phyloP scores from a whole-genome alignment of 805 yeast genomes.

The Candida quercuum region DNA sequence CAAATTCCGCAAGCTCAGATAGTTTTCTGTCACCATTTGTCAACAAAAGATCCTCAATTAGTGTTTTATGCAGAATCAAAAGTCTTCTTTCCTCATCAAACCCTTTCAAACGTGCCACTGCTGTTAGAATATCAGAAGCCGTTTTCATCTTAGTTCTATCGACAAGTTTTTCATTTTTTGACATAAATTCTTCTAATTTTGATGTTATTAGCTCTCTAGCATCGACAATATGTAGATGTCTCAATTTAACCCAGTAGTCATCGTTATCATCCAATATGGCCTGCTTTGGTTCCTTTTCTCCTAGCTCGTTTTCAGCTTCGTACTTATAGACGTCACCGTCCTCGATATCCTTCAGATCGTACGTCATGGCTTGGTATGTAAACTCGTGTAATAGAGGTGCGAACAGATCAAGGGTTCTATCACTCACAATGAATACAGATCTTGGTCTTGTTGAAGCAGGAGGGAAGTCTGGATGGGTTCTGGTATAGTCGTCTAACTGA shows the following conservation, averaged over 20 bases:
- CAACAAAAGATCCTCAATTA: slow-evolving; percentile 61
- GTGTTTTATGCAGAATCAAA: slow-evolving; percentile 51
- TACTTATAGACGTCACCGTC: slow-evolving; percentile 45
- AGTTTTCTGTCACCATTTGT: slow-evolving; percentile 52
- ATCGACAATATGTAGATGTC: slow-evolving; percentile 73
- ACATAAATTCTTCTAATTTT: slow-evolving; percentile 58
- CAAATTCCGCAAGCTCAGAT: slow-evolving; percentile 75
- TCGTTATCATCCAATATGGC: slow-evolving; percentile 57
- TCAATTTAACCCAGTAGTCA: slow-evolving; percentile 63
- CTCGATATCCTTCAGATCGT: slow-evolving; percentile 56
- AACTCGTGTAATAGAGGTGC: slow-evolving; percentile 88
- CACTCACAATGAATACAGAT: slow-evolving; percentile 70
- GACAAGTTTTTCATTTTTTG: slow-evolving; percentile 70
- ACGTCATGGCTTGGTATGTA: slow-evolving; percentile 86
- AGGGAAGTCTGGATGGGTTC: slow-evolving; percentile 62
- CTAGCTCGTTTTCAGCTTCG: slow-evolving; percentile 48
- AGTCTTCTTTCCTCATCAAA: slow-evolving; percentile 64
- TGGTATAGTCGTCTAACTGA: slow-evolving; percentile 69
- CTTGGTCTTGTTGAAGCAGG: slow-evolving; percentile 56
- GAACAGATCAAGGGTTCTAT: slow-evolving; percentile 76
- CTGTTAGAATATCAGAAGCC: slow-evolving; percentile 67
- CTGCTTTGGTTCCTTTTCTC: slow-evolving; percentile 34
- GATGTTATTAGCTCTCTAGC: slow-evolving; percentile 57
- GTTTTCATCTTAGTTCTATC: slow-evolving; percentile 60
- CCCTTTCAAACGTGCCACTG: slow-evolving; percentile 64